Evolutionary conservation across 2,329 filamentous ascomycete genomes (phyloP), one percentile per base, ranked within the genome.

Genomic region (Pseudogymnoascus sp.): DNA sequence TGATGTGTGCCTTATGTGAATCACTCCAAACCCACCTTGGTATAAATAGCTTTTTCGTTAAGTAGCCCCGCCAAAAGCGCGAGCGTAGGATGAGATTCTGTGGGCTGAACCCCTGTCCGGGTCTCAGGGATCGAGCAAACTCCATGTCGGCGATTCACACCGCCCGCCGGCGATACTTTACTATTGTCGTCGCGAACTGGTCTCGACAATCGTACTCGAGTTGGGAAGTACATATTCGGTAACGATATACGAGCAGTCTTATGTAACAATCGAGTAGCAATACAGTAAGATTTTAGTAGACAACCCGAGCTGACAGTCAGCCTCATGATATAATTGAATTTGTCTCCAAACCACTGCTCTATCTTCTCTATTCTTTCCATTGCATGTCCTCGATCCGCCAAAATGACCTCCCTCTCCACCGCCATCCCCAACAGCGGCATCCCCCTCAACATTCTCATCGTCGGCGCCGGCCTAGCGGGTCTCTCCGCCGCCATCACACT

Each of bases 391-490:
- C 4, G 15, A 31, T 15, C n/a, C 44, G 8, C 3, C 31, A 51
- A 31, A n/a, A 51, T 51, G 44, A 31, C 4, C 4, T 17, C 44
- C 21, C 42, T 29, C 44, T 55, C 27, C n/a, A 12, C 27, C 27
- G n/a, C 44, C 44, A 55, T 55, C n/a, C 44, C 44, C n/a, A 55
- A 55, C 25, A 6, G n/a, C 27, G 27, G 44, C 27, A 33, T 33
- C 27, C 15, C 44, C 44, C 27, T 55, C 44, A 55, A 55, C 27
- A 62, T 72, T 39, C 33, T 73, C n/a, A 64, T 63, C 21, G 35
- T 58, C 10, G 76, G 76, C 29, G 76, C 74, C 15, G 76, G 76
- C 8, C 71, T 78, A 36, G 75, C 74, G 4, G 76, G 76, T 10
- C 71, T 78, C 10, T 72, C 76, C n/a, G 72, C 76, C 13, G 59